A percentile compares a stretch with the other conserved stretches of the same genome.
Evolutionary conservation across 179 eudicot species (phyloP).

Genomic region (Spinacia oleracea): DNA sequence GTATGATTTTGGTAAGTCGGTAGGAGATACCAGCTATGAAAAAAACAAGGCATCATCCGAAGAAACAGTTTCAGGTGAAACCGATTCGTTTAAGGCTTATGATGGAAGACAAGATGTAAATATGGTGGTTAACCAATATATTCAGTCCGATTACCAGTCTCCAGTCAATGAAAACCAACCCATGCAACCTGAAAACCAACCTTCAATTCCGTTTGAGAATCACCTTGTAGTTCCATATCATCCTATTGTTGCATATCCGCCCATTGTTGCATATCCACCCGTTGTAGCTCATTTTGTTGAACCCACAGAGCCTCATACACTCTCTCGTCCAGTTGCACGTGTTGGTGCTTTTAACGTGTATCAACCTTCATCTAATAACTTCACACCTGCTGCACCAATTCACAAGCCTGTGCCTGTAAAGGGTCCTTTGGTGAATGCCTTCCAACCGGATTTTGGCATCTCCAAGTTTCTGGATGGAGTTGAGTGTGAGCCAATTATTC

Average conservation of each 20-base stretch:
- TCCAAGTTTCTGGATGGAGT: slow-evolving; percentile 49
- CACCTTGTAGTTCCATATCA: slow-evolving; percentile 10
- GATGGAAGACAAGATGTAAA: slow-evolving; percentile 35
- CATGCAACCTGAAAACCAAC: slow-evolving; percentile 26
- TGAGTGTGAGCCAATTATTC: slow-evolving; percentile 52
- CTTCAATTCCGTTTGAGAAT: slow-evolving; percentile 25
- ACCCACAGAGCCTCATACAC: slow-evolving; percentile 28
- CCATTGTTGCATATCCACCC: neutral
- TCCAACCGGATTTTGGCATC: slow-evolving; percentile 46
- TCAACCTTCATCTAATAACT: slow-evolving; percentile 36
- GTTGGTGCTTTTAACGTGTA: slow-evolving; percentile 66
- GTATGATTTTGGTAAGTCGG: slow-evolving; percentile 32
- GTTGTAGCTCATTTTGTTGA: slow-evolving; percentile 22
- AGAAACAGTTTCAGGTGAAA: slow-evolving; percentile 61
- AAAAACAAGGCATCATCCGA: slow-evolving; percentile 56
- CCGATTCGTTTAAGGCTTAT: slow-evolving; percentile 38
- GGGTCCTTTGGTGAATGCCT: slow-evolving; percentile 56
- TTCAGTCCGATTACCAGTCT: slow-evolving; percentile 21
- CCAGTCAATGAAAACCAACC: slow-evolving; percentile 14
- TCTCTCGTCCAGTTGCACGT: slow-evolving; percentile 58
- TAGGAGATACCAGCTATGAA: slow-evolving; percentile 41
- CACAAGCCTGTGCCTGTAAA: slow-evolving; percentile 40
- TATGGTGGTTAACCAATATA: slow-evolving; percentile 23
- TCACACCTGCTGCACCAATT: slow-evolving; percentile 18
- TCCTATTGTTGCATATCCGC: slow-evolving; percentile 8